A percentile compares a stretch with the other conserved stretches of the same genome.
Evolutionary conservation across 768 basidiomycete species (phyloP).

Genomic region (Kwoniella botswanensis): DNA sequence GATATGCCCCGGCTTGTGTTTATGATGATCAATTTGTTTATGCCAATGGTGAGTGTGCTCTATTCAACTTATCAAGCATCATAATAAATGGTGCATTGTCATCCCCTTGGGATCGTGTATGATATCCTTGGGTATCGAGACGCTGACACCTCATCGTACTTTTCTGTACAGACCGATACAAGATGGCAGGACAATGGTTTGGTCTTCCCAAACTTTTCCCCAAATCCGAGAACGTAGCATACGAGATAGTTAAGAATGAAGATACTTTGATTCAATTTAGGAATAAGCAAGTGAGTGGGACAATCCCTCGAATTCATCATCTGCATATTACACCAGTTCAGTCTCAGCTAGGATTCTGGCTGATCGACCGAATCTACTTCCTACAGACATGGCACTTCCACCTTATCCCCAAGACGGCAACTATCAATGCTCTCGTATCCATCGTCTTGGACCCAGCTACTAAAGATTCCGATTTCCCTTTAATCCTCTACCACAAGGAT

Average conservation of each 20-base stretch:
- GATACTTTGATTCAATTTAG: slow-evolving; percentile 61
- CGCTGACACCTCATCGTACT: background rate
- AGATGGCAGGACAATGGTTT: slow-evolving; percentile 61
- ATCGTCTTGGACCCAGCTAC: slow-evolving; percentile 60
- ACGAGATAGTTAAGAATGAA: slow-evolving; percentile 59
- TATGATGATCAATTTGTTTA: slow-evolving; percentile 60
- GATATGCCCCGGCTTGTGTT: slow-evolving; percentile 57
- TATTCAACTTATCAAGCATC: background rate
- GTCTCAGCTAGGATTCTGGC: too few relatives aligned
- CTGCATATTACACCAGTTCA: background rate
- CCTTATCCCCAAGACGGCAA: slow-evolving; percentile 58
- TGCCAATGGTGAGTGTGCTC: slow-evolving; percentile 47
- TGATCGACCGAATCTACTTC: background rate
- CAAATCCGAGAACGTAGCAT: slow-evolving; percentile 57
- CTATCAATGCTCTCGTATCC: slow-evolving; percentile 61
- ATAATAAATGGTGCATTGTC: too few relatives aligned
- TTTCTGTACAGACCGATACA: slow-evolving; percentile 54
- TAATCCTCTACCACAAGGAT: slow-evolving; percentile 47
- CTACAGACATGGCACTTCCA: slow-evolving; percentile 60
- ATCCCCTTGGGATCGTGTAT: too few relatives aligned
- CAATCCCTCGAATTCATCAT: background rate
- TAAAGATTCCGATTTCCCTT: slow-evolving; percentile 61
- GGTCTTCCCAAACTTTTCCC: slow-evolving; percentile 61
- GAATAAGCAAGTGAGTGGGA: slow-evolving; percentile 58
- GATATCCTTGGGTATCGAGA: background rate